phyloP scores from a whole-genome alignment of 441 rosid genomes.

The Syzygium syzygioides region DNA sequence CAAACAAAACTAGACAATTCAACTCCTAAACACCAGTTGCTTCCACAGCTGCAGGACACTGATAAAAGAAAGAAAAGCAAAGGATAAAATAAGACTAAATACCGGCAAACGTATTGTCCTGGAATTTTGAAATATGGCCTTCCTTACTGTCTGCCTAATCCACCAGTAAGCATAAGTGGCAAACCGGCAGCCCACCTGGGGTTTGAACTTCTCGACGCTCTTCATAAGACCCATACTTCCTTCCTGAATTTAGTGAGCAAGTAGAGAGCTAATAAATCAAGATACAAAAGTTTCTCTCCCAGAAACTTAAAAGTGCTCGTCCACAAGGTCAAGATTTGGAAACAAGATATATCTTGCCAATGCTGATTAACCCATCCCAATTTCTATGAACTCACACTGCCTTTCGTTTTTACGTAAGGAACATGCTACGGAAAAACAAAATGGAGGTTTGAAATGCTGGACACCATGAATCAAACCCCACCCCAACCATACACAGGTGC shows the following conservation, averaged over 20 bases:
- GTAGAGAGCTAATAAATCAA: conserved; percentile 1
- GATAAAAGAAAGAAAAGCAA: too few species aligned
- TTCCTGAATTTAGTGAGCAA: conserved; percentile 35
- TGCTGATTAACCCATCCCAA: neutral
- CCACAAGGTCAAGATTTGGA: neutral
- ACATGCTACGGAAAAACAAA: neutral
- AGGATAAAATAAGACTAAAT: conserved; percentile 12
- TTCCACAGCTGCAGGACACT: neutral
- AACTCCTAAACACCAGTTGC: neutral
- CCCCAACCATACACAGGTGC: neutral
- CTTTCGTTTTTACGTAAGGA: neutral
- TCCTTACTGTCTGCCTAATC: conserved; percentile 70
- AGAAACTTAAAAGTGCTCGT: neutral
- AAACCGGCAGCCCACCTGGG: conserved; percentile 74
- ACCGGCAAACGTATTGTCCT: conserved; percentile 86
- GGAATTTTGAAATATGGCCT: conserved; percentile 68
- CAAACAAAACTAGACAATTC: neutral
- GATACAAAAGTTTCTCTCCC: neutral
- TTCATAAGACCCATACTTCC: conserved; percentile 92
- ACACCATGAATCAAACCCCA: neutral
- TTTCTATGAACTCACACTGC: neutral
- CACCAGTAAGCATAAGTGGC: conserved; percentile 91
- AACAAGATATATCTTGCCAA: neutral
- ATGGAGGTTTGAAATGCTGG: neutral
- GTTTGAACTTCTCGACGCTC: conserved; percentile 85